Conservation (phyloP, 2,329 filamentous ascomycete genomes). For the Keithomyces neogunnii region DNA sequence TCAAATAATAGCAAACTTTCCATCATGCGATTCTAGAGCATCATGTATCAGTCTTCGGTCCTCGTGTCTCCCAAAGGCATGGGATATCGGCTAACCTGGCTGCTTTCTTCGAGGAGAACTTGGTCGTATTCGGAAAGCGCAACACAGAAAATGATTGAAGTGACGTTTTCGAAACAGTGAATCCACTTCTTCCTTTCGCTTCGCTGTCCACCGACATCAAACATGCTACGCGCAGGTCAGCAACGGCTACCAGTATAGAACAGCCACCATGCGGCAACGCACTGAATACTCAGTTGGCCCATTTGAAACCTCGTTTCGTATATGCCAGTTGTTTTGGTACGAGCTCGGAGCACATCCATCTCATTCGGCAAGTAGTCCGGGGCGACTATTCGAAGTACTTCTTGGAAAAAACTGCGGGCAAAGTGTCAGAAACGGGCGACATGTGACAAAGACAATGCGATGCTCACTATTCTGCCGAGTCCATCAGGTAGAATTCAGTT, state of each 20-base stretch:
- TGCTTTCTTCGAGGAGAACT: constrained; percentile 91
- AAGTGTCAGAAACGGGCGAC: not conserved
- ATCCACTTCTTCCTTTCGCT: constrained; percentile 99
- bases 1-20: constrained; percentile 94
- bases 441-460: not conserved
- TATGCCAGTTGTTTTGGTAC: constrained; percentile 98
- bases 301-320: constrained; percentile 98
- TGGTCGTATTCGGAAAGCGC: constrained; percentile 98
- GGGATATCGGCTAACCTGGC: constrained; percentile 57
- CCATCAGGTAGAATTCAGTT: constrained; percentile 98
- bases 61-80: not conserved
- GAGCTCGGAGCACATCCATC: constrained; percentile 86
- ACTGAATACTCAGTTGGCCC: constrained; percentile 99
- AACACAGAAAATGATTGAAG: constrained; percentile 98
- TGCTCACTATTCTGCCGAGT: constrained; percentile 92
- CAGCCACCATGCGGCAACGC: constrained; percentile 29
- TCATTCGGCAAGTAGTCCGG: constrained; percentile 86
- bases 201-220: constrained; percentile 93
- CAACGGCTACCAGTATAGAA: not conserved
- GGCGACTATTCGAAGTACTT: constrained; percentile 75
- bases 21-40: constrained; percentile 91
- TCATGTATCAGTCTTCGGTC: not conserved
- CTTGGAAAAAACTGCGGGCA: constrained; percentile 77
- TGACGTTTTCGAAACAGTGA: constrained; percentile 99
- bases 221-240: constrained; percentile 63